Evolutionary conservation across 2,329 filamentous ascomycete species (phyloP), one percentile per base, ranked within the genome.

Genomic region (Alternaria dauci): DNA sequence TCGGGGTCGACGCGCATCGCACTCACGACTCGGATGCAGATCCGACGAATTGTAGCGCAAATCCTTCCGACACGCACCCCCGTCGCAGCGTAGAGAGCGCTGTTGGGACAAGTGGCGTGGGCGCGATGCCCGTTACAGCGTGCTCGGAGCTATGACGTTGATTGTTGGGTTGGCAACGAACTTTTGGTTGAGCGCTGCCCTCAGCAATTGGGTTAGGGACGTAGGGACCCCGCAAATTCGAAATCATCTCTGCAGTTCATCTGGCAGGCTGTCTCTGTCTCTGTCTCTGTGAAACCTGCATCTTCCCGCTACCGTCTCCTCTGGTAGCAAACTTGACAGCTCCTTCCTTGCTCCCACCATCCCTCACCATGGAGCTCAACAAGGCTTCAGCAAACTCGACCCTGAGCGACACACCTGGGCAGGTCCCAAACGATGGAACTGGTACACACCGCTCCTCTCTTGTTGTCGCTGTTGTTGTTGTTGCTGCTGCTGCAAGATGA

Each of bases 391-490:
- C 76, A 43, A 83, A 83, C 73, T 81, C 80, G 58, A 71, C 83
- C 55, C 71, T 72, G 65, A 75, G 72, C 39, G 81, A 81, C 61
- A 79, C 82, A 55, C 79, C 83, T 28, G 81, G 81, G 60, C 79
- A 85, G 48, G 78, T 88, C 44, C 85, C 89, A 52, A 87, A 85
- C 52, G 91, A 93, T 74, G 90, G 90, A 78, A 92, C 91, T 61
- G 91, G 91, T 92, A 79, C 67, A 58, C 28, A 60, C 51, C 28
- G 12, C 28, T 8, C 14, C 32, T 16, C 34, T 20, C 2, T 23
- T 47, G n/a, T 6, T 47, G 4, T 14, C 20, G 41, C 38, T 20
- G 5, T 23, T 47, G n/a, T 6, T 47, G 4, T 14, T 25, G 41
- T n/a, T 20, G 4, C 12, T 47, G n/a, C 8, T 47, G 4, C 16